Conservation (phyloP, 1,139 yeast genomes). For the Saccharomyces hybrid region DNA sequence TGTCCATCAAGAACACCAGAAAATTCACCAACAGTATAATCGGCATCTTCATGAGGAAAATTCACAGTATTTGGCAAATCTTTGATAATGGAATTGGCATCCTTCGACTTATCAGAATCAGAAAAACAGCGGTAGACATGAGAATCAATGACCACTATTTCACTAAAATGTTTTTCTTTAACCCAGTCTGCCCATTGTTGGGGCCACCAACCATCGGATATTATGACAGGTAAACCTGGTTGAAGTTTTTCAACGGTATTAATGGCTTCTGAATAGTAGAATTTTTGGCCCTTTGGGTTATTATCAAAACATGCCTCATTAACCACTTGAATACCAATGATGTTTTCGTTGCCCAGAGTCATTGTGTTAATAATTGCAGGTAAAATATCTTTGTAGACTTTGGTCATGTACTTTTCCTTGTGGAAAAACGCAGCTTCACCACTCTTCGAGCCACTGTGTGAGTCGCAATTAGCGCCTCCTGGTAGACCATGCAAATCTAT, state of each 20-base stretch:
- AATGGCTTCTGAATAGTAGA: slow-evolving; percentile 64
- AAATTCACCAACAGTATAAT: slow-evolving; percentile 79
- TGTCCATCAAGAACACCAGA: slow-evolving; percentile 77
- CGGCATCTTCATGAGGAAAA: slow-evolving; percentile 49
- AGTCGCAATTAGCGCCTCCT: slow-evolving; percentile 81
- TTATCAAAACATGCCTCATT: slow-evolving; percentile 71
- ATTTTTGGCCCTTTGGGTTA: slow-evolving; percentile 44
- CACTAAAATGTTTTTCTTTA: slow-evolving; percentile 33
- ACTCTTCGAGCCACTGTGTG: slow-evolving; percentile 72
- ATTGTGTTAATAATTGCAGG: slow-evolving; percentile 62
- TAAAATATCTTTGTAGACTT: slow-evolving; percentile 43
- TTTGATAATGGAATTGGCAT: slow-evolving; percentile 54
- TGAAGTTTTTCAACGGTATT: slow-evolving; percentile 53
- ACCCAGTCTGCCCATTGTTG: slow-evolving; percentile 72
- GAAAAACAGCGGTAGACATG: slow-evolving; percentile 85
- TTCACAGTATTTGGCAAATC: slow-evolving; percentile 51
- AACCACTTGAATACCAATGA: slow-evolving; percentile 75
- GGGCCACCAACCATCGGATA: slow-evolving; percentile 95
- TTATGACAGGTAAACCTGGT: slow-evolving; percentile 55
- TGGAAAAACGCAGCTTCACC: slow-evolving; percentile 54
- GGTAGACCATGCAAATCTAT: slow-evolving; percentile 88
- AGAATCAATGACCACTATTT: slow-evolving; percentile 70
- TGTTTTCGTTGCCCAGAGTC: slow-evolving; percentile 50
- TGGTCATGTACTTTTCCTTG: slow-evolving; percentile 34
- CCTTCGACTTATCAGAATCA: slow-evolving; percentile 59